Conservation (phyloP, 1,284 basidiomycete species). For the Irpex lacteus region DNA sequence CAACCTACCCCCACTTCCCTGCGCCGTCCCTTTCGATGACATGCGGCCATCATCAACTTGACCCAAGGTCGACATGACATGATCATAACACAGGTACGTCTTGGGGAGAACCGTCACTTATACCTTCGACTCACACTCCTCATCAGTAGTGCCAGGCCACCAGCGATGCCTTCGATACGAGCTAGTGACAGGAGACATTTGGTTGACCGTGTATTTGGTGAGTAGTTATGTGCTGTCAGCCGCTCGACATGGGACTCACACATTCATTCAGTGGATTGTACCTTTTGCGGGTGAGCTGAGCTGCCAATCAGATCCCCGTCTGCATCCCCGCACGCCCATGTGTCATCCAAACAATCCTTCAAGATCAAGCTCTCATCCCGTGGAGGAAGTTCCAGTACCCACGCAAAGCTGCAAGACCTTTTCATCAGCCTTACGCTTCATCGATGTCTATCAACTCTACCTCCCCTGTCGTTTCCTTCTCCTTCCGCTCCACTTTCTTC, state of each 20-base stretch:
- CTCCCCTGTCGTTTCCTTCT: not conserved
- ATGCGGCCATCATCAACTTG: not conserved
- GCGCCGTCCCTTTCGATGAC: not conserved
- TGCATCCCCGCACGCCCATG: not conserved
- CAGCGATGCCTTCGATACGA: not conserved
- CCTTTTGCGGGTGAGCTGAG: not conserved
- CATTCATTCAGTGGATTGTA: not conserved
- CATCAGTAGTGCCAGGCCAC: not conserved
- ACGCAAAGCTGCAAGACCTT: not conserved
- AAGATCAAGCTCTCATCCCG: not conserved
- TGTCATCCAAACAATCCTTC: not conserved
- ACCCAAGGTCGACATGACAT: no score
- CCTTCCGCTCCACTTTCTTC: not conserved
- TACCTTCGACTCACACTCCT: not conserved
- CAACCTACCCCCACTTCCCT: not conserved
- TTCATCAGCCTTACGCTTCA: no score
- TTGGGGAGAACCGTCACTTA: not conserved
- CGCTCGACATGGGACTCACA: not conserved
- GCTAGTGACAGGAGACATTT: not conserved
- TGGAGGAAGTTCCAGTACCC: not conserved
- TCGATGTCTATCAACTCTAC: no score
- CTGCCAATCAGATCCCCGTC: not conserved
- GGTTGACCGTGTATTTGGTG: not conserved
- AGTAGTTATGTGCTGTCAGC: not conserved
- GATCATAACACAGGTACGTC: conserved; percentile 14